Evolutionary conservation across 2,329 filamentous ascomycete species (phyloP).

Genomic region (Aotearoamyces nothofagi): DNA sequence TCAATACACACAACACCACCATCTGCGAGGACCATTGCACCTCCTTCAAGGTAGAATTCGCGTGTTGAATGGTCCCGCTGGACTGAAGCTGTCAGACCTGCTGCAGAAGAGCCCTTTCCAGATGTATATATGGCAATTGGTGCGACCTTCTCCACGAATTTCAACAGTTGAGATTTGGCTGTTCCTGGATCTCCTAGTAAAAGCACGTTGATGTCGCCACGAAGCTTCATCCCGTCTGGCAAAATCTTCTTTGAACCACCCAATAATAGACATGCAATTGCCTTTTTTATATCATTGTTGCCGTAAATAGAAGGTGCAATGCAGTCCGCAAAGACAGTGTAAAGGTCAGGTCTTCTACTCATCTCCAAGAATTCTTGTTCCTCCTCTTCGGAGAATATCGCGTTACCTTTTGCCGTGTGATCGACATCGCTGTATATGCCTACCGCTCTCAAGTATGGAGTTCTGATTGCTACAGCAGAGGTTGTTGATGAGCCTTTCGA

Average conservation of each 20-base stretch:
- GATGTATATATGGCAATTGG: slow-evolving; percentile 98
- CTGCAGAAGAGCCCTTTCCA: slow-evolving; percentile 92
- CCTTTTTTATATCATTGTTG: slow-evolving; percentile 91
- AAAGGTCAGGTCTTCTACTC: slow-evolving; percentile 83
- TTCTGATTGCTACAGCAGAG: slow-evolving; percentile 84
- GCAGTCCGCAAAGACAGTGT: slow-evolving; percentile 75
- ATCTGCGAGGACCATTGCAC: slow-evolving; percentile 95
- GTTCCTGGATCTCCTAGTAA: slow-evolving; percentile 95
- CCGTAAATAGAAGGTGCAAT: slow-evolving; percentile 97
- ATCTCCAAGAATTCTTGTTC: slow-evolving; percentile 92
- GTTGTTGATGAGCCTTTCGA: slow-evolving; percentile 59
- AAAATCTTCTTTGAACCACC: slow-evolving; percentile 96
- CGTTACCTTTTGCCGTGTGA: slow-evolving; percentile 71
- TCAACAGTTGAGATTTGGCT: slow-evolving; percentile 90
- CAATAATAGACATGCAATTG: slow-evolving; percentile 83
- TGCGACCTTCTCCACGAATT: slow-evolving; percentile 92
- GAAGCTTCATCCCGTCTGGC: slow-evolving; percentile 91
- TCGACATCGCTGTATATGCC: slow-evolving; percentile 86
- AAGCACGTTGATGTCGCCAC: slow-evolving; percentile 96
- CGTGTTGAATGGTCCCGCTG: slow-evolving; percentile 83
- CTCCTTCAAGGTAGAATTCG: slow-evolving; percentile 95
- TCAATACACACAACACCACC: slow-evolving; percentile 97
- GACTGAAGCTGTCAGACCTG: slow-evolving; percentile 92
- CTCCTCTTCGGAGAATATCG: slow-evolving; percentile 82
- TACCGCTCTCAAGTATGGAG: slow-evolving; percentile 84